These are phyloP conservation scores for Rhizopus stolonifer DNA, from an alignment of 371 early-diverging fungal species.

Conservation along the genomic window DNA sequence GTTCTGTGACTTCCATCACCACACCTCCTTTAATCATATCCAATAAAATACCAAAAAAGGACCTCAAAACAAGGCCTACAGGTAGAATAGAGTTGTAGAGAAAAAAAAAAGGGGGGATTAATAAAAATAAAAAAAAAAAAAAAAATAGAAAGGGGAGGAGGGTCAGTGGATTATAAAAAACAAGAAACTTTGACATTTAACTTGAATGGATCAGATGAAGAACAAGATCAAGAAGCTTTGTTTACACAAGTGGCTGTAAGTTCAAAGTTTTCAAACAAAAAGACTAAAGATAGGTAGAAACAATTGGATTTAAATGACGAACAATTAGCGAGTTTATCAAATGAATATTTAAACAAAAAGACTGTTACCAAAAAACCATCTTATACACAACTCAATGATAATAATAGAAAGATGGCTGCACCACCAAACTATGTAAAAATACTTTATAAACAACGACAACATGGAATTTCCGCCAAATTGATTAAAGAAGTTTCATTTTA, in stretches of 20 bases:
- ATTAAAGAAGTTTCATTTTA: conserved; percentile 25
- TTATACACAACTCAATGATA: not conserved
- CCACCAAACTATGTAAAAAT: conserved; percentile 26
- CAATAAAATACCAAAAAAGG: conserved; percentile 11
- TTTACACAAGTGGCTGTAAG: conserved; percentile 27
- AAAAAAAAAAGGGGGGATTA: not conserved
- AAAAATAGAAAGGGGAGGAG: not conserved
- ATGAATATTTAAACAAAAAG: conserved; percentile 10
- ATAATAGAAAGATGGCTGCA: conserved; percentile 4
- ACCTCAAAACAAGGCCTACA: not conserved
- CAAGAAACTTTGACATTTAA: conserved; percentile 1
- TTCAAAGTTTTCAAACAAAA: too few species aligned
- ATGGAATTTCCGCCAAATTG: conserved; percentile 20
- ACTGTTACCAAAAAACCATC: conserved; percentile 7
- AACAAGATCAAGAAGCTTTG: conserved; percentile 17
- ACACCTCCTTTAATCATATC: conserved; percentile 11
- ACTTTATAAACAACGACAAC: conserved; percentile 21
- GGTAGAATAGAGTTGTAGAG: too few species aligned
- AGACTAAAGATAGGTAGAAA: conserved; percentile 8
- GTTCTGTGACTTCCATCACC: conserved; percentile 23
- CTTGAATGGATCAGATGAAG: conserved; percentile 9
- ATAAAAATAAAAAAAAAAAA: not conserved
- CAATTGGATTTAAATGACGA: conserved; percentile 26
- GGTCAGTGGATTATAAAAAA: not conserved
- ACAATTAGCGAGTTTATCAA: conserved; percentile 14